Evolutionary conservation across 2,329 filamentous ascomycete genomes (phyloP), one percentile per base, ranked within the genome.

Genomic region (Nemania diffusa): DNA sequence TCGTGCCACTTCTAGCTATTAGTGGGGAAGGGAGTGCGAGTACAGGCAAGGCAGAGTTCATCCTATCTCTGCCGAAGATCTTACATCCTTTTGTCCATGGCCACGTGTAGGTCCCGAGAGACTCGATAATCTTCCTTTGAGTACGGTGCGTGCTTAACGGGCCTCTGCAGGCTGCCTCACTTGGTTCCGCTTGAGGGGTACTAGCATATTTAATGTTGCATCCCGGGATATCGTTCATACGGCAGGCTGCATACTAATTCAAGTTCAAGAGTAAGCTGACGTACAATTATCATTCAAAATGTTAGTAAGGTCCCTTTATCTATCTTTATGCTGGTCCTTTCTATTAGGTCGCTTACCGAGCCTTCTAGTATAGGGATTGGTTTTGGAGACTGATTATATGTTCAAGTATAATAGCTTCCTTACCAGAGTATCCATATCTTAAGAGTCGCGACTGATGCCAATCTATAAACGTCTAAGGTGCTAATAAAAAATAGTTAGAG

Each of bases 161-260:
- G 48, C 13, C 24, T 40, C 29, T 51, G 55, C 46, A 57, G 46
- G 20, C 9, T 32, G n/a, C 51, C 34, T 46, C n/a, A 20, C 46
- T 32, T 40, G 42, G 42, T 62, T 46, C 37, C 29, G 60, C 37
- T 58, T 26, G 46, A 40, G 57, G 67, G 67, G 29, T 48, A 48
- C 50, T 62, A n/a, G 61, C 67, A 64, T 62, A 27, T 57, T 52
- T 32, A 42, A 57, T 61, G 63, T 32, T 29, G 52, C n/a, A 46
- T 65, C n/a, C 61, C 44, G 62, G 20, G 24, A 27, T 64, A 65
- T 64, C 52, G n/a, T 48, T 57, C 26, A 29, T 46, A 59, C 62
- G 62, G 62, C 48, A 44, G 42, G 24, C 62, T 59, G 37, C 66
- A 68, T 67, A 24, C 7, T 48, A 29, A 6, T 5, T 46, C n/a